Evolutionary conservation across 2,329 filamentous ascomycete genomes (phyloP), one percentile per base, ranked within the genome.

Genomic region (Cladorrhinum sp.): DNA sequence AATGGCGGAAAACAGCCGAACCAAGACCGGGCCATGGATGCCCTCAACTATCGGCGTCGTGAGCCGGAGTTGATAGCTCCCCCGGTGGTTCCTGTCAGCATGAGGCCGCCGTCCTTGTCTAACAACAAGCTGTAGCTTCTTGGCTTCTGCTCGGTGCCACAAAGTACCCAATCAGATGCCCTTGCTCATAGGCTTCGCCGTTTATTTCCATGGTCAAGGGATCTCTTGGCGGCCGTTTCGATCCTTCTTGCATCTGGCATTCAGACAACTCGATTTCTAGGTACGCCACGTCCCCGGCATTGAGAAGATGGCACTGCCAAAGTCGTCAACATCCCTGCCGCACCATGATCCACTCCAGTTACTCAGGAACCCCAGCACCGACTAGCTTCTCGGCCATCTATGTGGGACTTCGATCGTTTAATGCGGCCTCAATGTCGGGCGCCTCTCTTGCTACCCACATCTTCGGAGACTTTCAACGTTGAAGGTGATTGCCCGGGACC

Each of bases 41-140:
- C 57, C 32, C 58, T n/a, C 29, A 61, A 29, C 23, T 12, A 9
- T 54, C 64, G 52, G 50, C 29, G 20, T 63, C 38, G 48, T 48
- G 53, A 51, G 32, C 38, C 51, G 48, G 23, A 55, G 27, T 22
- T 53, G 18, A 38, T 36, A 36, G 32, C 52, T 59, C 50, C 45
- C 51, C 52, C 58, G 58, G 59, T 27, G n/a, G 41, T 22, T 45
- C 18, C 61, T 23, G 60, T 65, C 57, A 65, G 63, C 64, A 65
- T 36, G 65, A 68, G 66, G 66, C 66, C 66, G 65, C 66, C 66
- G 53, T 60, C 55, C 22, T 27, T 45, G n/a, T 32, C n/a, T 49
- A 18, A 51, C 20, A 53, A 27, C 48, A 27, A 48, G 24, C 48
- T 22, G 16, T 53, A 53, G 50, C 54, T 59, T 36, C 51, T 56